phyloP scores from a whole-genome alignment of 2,329 filamentous ascomycete genomes.

The Trichophyton mentagrophytes region DNA sequence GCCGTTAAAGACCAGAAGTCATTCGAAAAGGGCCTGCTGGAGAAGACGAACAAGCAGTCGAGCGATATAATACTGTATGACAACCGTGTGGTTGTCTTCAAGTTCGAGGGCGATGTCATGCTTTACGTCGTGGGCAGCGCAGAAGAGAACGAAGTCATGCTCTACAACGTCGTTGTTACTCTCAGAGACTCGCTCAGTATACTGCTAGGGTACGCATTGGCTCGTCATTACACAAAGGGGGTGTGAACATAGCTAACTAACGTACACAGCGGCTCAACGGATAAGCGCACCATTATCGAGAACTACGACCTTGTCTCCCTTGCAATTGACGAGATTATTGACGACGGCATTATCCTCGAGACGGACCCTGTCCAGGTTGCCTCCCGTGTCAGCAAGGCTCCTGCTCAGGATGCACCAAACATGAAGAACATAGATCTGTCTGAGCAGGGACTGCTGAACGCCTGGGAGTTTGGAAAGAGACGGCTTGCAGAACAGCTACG shows the following conservation, averaged over 20 bases:
- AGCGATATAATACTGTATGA: slow-evolving; percentile 97
- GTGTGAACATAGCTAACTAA: slow-evolving; percentile 12
- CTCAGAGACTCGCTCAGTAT: slow-evolving; percentile 81
- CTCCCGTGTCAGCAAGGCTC: slow-evolving; percentile 81
- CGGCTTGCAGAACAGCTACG: slow-evolving; percentile 84
- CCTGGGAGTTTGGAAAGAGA: slow-evolving; percentile 85
- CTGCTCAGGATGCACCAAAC: slow-evolving; percentile 72
- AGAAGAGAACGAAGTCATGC: slow-evolving; percentile 91
- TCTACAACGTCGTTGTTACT: slow-evolving; percentile 91
- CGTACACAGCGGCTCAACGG: slow-evolving; percentile 65
- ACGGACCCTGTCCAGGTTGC: slow-evolving; percentile 92
- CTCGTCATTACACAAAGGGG: background rate
- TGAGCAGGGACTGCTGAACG: slow-evolving; percentile 87
- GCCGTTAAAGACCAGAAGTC: slow-evolving; percentile 87
- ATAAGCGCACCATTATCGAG: slow-evolving; percentile 95
- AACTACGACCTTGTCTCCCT: slow-evolving; percentile 96
- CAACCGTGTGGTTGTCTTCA: slow-evolving; percentile 91
- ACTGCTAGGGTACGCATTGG: slow-evolving; percentile 62
- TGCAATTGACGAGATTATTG: slow-evolving; percentile 87
- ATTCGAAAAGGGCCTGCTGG: slow-evolving; percentile 88
- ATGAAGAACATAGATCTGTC: slow-evolving; percentile 90
- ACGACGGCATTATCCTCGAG: slow-evolving; percentile 93
- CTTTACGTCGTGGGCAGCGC: slow-evolving; percentile 81
- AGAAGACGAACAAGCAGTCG: slow-evolving; percentile 92
- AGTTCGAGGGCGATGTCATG: slow-evolving; percentile 96